Evolutionary conservation across 345 rosid genomes (phyloP), one percentile per base, ranked within the genome.

Genomic region (Arabidopsis suecica): DNA sequence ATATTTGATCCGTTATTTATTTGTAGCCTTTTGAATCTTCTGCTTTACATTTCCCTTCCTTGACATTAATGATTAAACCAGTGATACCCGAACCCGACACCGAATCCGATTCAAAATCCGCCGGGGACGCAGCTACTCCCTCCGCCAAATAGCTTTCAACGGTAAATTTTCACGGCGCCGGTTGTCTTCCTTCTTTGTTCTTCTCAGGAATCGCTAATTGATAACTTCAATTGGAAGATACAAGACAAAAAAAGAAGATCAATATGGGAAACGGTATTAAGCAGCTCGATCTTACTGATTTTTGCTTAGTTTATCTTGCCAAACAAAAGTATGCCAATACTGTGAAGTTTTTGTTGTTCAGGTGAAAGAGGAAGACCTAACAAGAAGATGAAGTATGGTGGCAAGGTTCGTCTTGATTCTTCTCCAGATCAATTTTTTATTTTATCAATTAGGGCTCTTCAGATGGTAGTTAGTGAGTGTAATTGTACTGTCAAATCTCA

Each of bases 351-450:
- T 68, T 74, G 68, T 16, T 56, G 30, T 65, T 71, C 85, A 89
- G 98, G 93, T 62, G 97, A 91, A 23, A 88, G 82, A 71, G 91
- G 89, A 56, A 76, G 90, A 66, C 86, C 88, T 3, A 83, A 73
- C 80, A 93, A 93, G 79, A 89, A 86, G 81, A 66, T 54, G 41
- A 89, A 89, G 76, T 81, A 76, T 14, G 71, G 83, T 72, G 73
- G 74, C 30, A 88, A 91, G 93, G 98, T 90, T 68, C 44, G 61
- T 20, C 16, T 18, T 61, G 7, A 45, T 56, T 22, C 8, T 6
- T 51, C 8, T n/a, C 36, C 14, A 36, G 5, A 20, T 11, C 16
- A 37, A 0, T 38, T 22, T 0, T 40, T 14, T 57, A 2, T 28
- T 28, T 28, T 28, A 2, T 57, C 0, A 6, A 6, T 18, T 20